Evolutionary conservation across 352 stramenopile species (phyloP).

Genomic region (Phytophthora gonapodyides): DNA sequence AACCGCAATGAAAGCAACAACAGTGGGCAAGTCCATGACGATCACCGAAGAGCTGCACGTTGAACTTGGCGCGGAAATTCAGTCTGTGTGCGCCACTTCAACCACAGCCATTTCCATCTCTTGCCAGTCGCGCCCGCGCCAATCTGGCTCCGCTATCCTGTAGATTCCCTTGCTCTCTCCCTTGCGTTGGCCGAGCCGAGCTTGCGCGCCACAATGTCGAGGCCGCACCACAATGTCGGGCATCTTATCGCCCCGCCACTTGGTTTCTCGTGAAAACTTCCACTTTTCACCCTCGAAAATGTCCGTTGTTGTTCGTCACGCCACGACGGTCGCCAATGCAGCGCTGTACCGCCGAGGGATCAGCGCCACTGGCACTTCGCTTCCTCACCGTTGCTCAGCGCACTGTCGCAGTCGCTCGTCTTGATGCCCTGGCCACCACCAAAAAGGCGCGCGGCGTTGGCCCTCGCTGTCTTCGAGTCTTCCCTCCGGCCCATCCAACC

Average conservation of each 20-base stretch:
- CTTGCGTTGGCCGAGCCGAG: background rate
- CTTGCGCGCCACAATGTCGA: slow-evolving; percentile 3
- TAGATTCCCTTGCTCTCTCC: slow-evolving; percentile 6
- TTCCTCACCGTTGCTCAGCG: slow-evolving; percentile 10
- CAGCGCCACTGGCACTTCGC: slow-evolving; percentile 8
- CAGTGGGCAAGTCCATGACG: slow-evolving; percentile 6
- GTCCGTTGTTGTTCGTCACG: slow-evolving; percentile 11
- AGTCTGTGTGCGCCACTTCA: background rate
- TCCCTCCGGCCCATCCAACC: background rate
- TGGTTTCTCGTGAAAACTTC: slow-evolving; percentile 3
- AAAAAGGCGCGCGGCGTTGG: slow-evolving; percentile 14
- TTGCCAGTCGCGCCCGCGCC: slow-evolving; percentile 26
- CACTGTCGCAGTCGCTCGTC: slow-evolving; percentile 16
- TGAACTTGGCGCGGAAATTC: slow-evolving; percentile 16
- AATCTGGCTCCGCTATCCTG: slow-evolving; percentile 5
- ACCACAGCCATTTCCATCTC: slow-evolving; percentile 9
- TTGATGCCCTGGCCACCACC: slow-evolving; percentile 11
- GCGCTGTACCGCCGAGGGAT: slow-evolving; percentile 5
- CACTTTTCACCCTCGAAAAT: background rate
- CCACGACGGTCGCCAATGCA: background rate
- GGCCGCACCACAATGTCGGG: slow-evolving; percentile 6
- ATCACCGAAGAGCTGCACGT: slow-evolving; percentile 24
- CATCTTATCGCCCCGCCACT: slow-evolving; percentile 19
- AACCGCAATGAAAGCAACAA: background rate
- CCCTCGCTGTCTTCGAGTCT: background rate